These are phyloP conservation scores for Hortiboletus flavorubellus DNA, from an alignment of 768 basidiomycete genomes.

Conservation along the genomic window DNA sequence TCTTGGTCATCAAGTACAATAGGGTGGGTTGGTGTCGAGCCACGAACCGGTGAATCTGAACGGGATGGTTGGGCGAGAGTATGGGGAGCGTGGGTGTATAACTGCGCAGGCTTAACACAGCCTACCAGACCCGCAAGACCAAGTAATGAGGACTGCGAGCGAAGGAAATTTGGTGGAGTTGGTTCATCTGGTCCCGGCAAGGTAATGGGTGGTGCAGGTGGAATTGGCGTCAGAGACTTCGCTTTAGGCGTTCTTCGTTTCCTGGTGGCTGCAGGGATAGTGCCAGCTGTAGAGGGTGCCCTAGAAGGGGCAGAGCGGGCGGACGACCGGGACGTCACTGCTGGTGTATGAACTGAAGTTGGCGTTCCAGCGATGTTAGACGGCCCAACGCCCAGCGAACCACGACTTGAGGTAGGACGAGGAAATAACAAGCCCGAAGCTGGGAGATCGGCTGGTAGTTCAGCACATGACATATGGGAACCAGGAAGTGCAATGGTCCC, in stretches of 20 bases:
- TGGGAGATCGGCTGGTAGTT: slow-evolving; percentile 79
- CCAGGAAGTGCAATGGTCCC: slow-evolving; percentile 98
- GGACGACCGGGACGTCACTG: slow-evolving; percentile 11
- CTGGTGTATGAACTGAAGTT: not conserved
- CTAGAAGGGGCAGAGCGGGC: slow-evolving; percentile 8
- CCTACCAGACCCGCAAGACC: slow-evolving; percentile 71
- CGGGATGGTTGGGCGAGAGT: slow-evolving; percentile 34
- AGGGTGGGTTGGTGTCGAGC: slow-evolving; percentile 57
- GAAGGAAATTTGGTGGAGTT: slow-evolving; percentile 64
- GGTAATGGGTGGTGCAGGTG: slow-evolving; percentile 51
- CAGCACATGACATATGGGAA: slow-evolving; percentile 80
- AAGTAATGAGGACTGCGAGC: slow-evolving; percentile 68
- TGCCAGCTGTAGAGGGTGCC: slow-evolving; percentile 7
- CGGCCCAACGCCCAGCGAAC: slow-evolving; percentile 37
- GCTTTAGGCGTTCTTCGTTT: slow-evolving; percentile 35
- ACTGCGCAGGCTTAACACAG: slow-evolving; percentile 52
- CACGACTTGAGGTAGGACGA: slow-evolving; percentile 18
- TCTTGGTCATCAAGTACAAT: slow-evolving; percentile 61
- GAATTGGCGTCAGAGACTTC: slow-evolving; percentile 43
- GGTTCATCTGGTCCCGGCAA: slow-evolving; percentile 63
- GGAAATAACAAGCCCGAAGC: slow-evolving; percentile 49
- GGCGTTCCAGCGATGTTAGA: slow-evolving; percentile 18
- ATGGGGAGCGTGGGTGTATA: slow-evolving; percentile 10
- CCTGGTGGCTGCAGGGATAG: slow-evolving; percentile 18
- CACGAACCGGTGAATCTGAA: slow-evolving; percentile 38